Evolutionary conservation across 176 grass and related monocot genomes (phyloP).

Genomic region (Cenchrus americanus): DNA sequence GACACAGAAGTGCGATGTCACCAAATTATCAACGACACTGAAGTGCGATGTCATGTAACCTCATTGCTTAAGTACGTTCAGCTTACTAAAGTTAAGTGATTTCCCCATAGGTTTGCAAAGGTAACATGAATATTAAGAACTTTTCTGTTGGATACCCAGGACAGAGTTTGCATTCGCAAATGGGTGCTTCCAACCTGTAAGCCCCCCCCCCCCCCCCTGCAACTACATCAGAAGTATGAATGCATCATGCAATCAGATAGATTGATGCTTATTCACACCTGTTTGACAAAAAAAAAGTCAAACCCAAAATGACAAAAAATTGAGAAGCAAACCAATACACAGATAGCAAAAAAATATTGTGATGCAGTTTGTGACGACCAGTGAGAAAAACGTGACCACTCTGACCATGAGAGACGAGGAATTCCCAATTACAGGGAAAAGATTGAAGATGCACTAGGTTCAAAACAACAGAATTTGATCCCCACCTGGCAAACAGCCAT

Average conservation of each 20-base stretch:
- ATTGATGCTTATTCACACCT: background rate
- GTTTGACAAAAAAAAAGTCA: background rate
- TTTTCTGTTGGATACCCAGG: background rate
- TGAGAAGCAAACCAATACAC: background rate
- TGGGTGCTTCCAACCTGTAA: background rate
- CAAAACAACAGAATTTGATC: background rate
- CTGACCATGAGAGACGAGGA: background rate
- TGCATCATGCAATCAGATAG: background rate
- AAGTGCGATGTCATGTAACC: background rate
- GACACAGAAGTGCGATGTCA: background rate
- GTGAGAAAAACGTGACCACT: constrained; percentile 8
- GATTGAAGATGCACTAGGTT: background rate
- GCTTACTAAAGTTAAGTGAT: background rate
- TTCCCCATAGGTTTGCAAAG: background rate
- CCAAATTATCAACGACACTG: background rate
- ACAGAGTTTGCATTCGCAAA: background rate
- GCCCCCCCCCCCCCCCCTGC: background rate
- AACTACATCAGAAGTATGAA: background rate
- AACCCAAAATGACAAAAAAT: background rate
- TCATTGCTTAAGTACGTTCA: background rate
- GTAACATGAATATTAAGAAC: background rate
- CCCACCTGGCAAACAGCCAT: background rate
- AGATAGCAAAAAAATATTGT: background rate
- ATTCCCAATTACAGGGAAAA: too few species aligned
- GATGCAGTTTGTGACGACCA: background rate